These are phyloP conservation scores for Lactarius indigo DNA, from an alignment of 768 basidiomycete species.

Conservation along the genomic window DNA sequence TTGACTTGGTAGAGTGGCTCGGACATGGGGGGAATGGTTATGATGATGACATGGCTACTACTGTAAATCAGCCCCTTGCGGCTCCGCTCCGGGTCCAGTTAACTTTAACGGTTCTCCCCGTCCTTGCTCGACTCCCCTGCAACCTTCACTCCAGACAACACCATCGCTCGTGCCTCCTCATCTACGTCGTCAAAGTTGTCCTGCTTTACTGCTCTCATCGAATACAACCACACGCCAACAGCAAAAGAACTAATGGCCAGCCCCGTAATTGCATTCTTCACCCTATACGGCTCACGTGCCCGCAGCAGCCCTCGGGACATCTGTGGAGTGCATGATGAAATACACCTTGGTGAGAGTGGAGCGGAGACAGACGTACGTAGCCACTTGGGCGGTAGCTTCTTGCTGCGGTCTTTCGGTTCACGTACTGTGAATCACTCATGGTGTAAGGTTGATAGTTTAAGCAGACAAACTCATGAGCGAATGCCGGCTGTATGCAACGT, in stretches of 20 bases:
- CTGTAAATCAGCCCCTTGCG: not conserved
- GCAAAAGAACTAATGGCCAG: slow-evolving; percentile 67
- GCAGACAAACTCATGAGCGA: not conserved
- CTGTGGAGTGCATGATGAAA: slow-evolving; percentile 2
- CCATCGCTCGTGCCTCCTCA: slow-evolving; percentile 53
- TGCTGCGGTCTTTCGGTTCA: slow-evolving; percentile 41
- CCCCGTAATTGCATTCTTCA: slow-evolving; percentile 79
- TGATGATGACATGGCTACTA: not conserved
- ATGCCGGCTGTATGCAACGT: not conserved
- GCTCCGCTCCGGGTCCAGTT: slow-evolving; percentile 52
- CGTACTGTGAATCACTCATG: slow-evolving; percentile 33
- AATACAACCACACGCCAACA: slow-evolving; percentile 84
- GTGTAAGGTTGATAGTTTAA: not conserved
- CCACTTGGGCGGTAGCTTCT: slow-evolving; percentile 51
- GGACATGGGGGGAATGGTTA: not conserved
- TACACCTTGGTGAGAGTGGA: not conserved
- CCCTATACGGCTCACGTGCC: slow-evolving; percentile 79
- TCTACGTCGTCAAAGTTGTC: slow-evolving; percentile 33
- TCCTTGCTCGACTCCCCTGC: slow-evolving; percentile 2
- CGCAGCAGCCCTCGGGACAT: slow-evolving; percentile 84
- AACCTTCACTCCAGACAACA: slow-evolving; percentile 14
- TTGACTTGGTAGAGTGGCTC: slow-evolving; percentile 43
- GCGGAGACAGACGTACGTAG: slow-evolving; percentile 39
- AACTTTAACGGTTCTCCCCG: slow-evolving; percentile 26
- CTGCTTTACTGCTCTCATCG: slow-evolving; percentile 57